Evolutionary conservation across 768 basidiomycete genomes (phyloP), one percentile per base, ranked within the genome.

Genomic region (Tylopilus vinaceipallidus): DNA sequence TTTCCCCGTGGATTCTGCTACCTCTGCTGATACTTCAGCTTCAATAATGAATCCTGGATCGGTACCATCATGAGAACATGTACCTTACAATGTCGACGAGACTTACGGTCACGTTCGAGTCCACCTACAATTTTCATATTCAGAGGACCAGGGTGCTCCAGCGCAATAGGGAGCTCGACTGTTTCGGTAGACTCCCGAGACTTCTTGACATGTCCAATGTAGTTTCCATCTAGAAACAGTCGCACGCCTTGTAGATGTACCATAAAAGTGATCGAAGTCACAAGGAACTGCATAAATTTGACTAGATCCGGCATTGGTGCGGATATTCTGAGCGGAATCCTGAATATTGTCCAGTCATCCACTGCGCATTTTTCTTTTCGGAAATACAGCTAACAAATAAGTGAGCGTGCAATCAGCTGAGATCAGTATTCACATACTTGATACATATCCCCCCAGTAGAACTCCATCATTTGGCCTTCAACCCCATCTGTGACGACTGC

Each of bases 251-350:
- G 71, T 10, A 98, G 76, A 50, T 83, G 76, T 3, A 75, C 71
- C 86, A 95, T 97, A 71, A 98, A 98, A 0, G 92, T 92, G 47
- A 98, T 83, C 1, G 88, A 90, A 5, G 91, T 93, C 22, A 85
- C 78, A 16, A 98, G 76, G 67, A 98, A 97, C 12, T 88, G 82
- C 17, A 87, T 81, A 54, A 98, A 84, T 56, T 97, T 91, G 46
- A 92, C 85, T 7, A 82, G 75, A 24, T 79, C 73, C 0, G 91
- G 91, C 45, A 95, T 83, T 0, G 90, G 79, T 3, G 75, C 71
- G 3, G 85, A 81, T 59, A 94, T 87, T 36, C 94, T 78, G 2
- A 95, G 77, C 5, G 75, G 73, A 86, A 98, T 91, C 47, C 86
- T 78, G 65, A 98, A 93, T 1, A 82, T 76, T 2, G 93, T 91